Evolutionary conservation across 2,329 filamentous ascomycete species (phyloP), one percentile per base, ranked within the genome.

Genomic region (Tolypocladium nubicola): DNA sequence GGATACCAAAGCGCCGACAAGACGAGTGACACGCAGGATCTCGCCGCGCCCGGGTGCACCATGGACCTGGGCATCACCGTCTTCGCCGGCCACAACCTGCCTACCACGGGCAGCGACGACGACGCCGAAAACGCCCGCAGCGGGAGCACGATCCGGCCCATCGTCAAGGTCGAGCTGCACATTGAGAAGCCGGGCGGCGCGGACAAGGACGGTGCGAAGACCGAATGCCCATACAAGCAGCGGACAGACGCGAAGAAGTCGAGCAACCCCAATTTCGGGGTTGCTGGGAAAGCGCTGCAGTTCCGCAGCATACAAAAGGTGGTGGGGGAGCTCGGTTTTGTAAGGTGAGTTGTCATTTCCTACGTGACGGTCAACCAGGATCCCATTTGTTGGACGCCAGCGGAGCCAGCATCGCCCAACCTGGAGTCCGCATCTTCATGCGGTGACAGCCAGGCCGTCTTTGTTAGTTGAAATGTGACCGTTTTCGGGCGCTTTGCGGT

Each of bases 81-180:
- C 33, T 79, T 90, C 58, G 89, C 89, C 7, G 92, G 84, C 1
- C 89, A 95, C 68, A 79, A 88, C 58, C 80, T 95, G 41, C 70
- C 70, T 3, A 61, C 68, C 5, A 61, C 66, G 30, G 64, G 64
- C 45, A 62, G 69, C 56, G 68, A 71, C 43, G 63, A 70, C 54
- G 68, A 73, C 57, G 61, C 66, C 8, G 67, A 71, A 16, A 61
- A 58, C 54, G 68, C 66, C 53, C 71, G 70, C 49, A 69, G 65
- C 54, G 65, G 37, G 4, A 68, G 67, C 54, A 64, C 63, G 21
- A 58, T 94, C 60, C 83, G 84, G 43, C 90, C 90, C 1, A 83
- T 88, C 59, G 81, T 96, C 64, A 90, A 87, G 68, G 87, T 86
- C 61, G 88, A 94, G 68, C 73, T 97, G 57, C 90, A 95, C 69